Conservation (phyloP, 331 rosid genomes). For the Malus hybrid region DNA sequence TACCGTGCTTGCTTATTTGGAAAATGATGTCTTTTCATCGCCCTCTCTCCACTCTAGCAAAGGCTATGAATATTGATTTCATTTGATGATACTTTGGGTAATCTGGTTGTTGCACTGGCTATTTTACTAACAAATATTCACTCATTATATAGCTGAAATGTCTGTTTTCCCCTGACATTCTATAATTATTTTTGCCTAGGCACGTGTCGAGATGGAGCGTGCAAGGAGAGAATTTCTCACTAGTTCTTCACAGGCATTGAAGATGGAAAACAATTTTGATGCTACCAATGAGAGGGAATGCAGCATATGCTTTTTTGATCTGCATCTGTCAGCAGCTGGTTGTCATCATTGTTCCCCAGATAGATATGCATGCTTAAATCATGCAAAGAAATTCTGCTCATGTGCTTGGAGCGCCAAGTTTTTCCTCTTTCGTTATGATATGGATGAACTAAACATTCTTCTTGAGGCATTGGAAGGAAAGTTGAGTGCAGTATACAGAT, state of each 20-base stretch:
- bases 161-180: constrained; percentile 13
- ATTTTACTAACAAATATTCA: not conserved
- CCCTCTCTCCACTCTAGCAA: too few species aligned
- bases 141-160: not conserved
- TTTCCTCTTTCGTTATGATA: constrained; percentile 88
- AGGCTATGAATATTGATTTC: too few species aligned
- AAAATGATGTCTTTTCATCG: too few species aligned
- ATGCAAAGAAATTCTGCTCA: constrained; percentile 79
- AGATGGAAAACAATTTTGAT: constrained; percentile 92
- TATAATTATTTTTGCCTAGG: constrained; percentile 28
- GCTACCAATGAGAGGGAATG: constrained; percentile 90
- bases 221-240: constrained; percentile 55
- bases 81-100: too few species aligned
- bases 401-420: constrained; percentile 72
- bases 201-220: constrained; percentile 78
- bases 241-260: constrained; percentile 56
- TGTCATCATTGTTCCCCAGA: constrained; percentile 82
- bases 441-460: constrained; percentile 65
- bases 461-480: constrained; percentile 98
- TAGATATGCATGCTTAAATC: constrained; percentile 89
- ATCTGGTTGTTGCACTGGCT: not conserved
- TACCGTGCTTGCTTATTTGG: not conserved
- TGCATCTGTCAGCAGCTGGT: constrained; percentile 94
- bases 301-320: constrained; percentile 71
- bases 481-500: constrained; percentile 87